These are phyloP conservation scores for Piper longum DNA, from an alignment of 164 flowering plant species.

Conservation along the genomic window DNA sequence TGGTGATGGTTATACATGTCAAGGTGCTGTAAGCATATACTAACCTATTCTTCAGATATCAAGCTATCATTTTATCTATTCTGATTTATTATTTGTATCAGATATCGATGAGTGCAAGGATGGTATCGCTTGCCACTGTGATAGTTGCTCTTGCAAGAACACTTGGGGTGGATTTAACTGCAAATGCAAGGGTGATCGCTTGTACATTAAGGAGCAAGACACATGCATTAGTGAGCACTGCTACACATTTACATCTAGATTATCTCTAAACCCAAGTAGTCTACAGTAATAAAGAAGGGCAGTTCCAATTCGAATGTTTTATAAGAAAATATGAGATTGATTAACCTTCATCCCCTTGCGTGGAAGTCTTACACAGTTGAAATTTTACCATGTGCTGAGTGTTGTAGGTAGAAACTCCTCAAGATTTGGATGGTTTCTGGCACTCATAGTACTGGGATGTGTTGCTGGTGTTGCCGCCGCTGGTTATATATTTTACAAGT, in stretches of 20 bases:
- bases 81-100: constrained; percentile 10
- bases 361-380: too few relatives aligned
- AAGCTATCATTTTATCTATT: background rate
- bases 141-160: constrained; percentile 74
- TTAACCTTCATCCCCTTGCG: too few relatives aligned
- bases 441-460: constrained; percentile 38
- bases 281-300: too few relatives aligned
- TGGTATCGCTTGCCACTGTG: constrained; percentile 57
- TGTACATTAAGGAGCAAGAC: constrained; percentile 73
- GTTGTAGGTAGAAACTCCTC: constrained; percentile 40
- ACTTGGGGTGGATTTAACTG: constrained; percentile 85
- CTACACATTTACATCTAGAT: background rate
- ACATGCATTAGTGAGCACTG: constrained; percentile 66
- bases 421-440: constrained; percentile 38
- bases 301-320: too few relatives aligned
- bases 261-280: background rate
- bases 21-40: constrained; percentile 30
- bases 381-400: background rate
- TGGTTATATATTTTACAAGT: constrained; percentile 88
- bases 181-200: constrained; percentile 47
- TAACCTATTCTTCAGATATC: background rate
- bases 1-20: constrained; percentile 73
- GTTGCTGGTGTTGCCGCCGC: constrained; percentile 35
- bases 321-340: too few relatives aligned
- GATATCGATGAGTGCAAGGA: constrained; percentile 84